These are phyloP conservation scores for Backusella mclennaniae DNA, from an alignment of 192 early-diverging fungal genomes.

Conservation along the genomic window DNA sequence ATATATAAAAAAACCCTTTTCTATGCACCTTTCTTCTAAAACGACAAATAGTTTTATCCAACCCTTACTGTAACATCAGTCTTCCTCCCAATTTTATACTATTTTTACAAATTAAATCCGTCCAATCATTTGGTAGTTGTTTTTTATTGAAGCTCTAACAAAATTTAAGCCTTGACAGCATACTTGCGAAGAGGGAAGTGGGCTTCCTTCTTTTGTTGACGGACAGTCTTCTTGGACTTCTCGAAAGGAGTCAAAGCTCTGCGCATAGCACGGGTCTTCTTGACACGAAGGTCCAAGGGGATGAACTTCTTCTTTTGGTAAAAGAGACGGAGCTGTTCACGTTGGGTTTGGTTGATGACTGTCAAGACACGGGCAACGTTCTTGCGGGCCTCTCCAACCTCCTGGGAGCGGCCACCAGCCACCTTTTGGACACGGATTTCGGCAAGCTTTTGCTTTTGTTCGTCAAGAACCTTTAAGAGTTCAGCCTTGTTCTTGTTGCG, in stretches of 20 bases:
- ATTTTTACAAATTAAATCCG: too few relatives aligned
- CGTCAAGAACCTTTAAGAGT: conserved; percentile 88
- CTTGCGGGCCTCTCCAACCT: conserved; percentile 79
- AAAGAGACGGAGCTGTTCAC: conserved; percentile 84
- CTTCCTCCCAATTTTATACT: too few relatives aligned
- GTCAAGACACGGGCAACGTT: conserved; percentile 93
- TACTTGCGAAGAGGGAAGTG: conserved; percentile 94
- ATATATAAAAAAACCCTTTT: too few relatives aligned
- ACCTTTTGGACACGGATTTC: conserved; percentile 94
- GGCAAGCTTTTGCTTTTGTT: conserved; percentile 93
- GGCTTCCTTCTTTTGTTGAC: conserved; percentile 83
- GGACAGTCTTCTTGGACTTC: conserved; percentile 77
- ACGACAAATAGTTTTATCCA: too few relatives aligned
- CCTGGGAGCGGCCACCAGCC: conserved; percentile 3
- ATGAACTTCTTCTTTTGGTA: conserved; percentile 96
- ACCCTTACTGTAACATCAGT: too few relatives aligned
- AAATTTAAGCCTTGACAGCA: conserved; percentile 78
- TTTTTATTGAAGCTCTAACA: too few relatives aligned
- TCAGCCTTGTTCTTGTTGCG: conserved; percentile 93
- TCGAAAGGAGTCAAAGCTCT: conserved; percentile 88
- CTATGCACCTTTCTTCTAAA: too few relatives aligned
- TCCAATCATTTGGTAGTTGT: too few relatives aligned
- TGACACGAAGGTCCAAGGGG: conserved; percentile 94
- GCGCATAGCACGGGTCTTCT: conserved; percentile 99
- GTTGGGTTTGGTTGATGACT: conserved; percentile 92